phyloP scores from a whole-genome alignment of 345 rosid species.

The Gossypium stocksii region DNA sequence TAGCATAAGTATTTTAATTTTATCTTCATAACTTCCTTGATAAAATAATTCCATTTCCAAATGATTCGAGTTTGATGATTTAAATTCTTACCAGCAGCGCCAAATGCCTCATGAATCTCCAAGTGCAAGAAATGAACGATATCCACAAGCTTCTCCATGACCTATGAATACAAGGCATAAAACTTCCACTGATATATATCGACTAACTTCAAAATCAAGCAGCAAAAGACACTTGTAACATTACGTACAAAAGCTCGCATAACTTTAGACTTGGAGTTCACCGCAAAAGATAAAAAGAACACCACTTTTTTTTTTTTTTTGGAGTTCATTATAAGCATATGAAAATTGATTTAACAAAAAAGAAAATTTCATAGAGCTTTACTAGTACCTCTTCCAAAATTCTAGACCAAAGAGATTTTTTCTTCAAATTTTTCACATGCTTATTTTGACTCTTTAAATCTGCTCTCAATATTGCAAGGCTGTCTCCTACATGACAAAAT shows the following conservation, averaged over 20 bases:
- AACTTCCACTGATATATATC: not conserved
- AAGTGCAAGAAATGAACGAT: conserved; percentile 88
- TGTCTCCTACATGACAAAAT: conserved; percentile 54
- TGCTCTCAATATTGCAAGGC: conserved; percentile 78
- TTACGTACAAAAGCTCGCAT: not conserved
- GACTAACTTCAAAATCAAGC: not conserved
- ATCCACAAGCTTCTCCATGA: conserved; percentile 95
- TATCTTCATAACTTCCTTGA: not conserved
- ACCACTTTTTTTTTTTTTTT: not conserved
- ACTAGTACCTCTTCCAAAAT: conserved; percentile 85
- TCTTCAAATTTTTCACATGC: conserved; percentile 82
- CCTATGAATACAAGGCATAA: conserved; percentile 39
- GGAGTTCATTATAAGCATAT: not conserved
- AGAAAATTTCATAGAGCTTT: conserved; percentile 3
- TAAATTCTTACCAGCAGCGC: conserved; percentile 60
- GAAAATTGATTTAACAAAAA: not conserved
- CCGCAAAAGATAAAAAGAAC: not conserved
- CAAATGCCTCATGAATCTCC: conserved; percentile 91
- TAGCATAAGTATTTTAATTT: not conserved
- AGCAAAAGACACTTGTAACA: not conserved
- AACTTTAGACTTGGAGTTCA: not conserved
- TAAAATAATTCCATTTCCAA: not conserved
- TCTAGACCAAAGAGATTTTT: conserved; percentile 94
- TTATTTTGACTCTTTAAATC: conserved; percentile 89
- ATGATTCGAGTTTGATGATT: conserved; percentile 4